Evolutionary conservation across 371 early-diverging fungal species (phyloP), one percentile per base, ranked within the genome.

Genomic region (Mortierella sp.): DNA sequence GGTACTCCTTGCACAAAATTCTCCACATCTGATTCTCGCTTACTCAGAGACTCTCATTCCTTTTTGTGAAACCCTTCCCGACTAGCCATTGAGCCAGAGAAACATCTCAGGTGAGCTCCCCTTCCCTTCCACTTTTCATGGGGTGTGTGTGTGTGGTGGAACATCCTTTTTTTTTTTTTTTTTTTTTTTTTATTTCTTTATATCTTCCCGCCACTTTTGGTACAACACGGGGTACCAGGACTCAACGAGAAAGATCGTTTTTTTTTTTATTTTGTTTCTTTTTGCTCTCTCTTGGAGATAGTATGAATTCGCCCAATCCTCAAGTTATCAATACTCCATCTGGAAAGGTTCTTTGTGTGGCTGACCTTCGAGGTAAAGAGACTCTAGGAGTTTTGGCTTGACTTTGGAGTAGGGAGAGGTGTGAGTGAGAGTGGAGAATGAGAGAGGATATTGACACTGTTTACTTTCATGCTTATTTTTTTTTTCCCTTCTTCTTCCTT

Each of bases 341-440:
- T 45, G 77, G 77, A 43, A 76, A 76, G 59, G 77, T 76, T 25
- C 77, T 76, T 44, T 76, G 77, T 26, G 68, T 76, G 25, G 77
- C 77, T 23, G 77, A 76, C 30, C 77, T 76, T 45, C 67, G 77
- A 64, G 77, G 77, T 76, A 75, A 51, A 25, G 37, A 37, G 53
- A 53, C 23, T 26, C 9, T 37, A 3, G 9, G 37, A 9, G 37
- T 9, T 9, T 5, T 37, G 5, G 37, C 29, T 19, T 50, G 9
- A 46, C 16, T 9, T 46, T 46, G 46, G 9, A 11, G 46, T 46
- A 11, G 46, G 9, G 9, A 46, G 9, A 11, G 46, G 9, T 46
- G 46, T 46, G 9, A 46, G 9, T 46, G 46, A 11, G 9, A 11
- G 16, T 19, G n/a, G 6, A 51, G n/a, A n/a, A n/a, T n/a, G n/a